Base-by-base conservation (phyloP, 495 filamentous ascomycete species). In the Talaromyces nanjingensis region DNA sequence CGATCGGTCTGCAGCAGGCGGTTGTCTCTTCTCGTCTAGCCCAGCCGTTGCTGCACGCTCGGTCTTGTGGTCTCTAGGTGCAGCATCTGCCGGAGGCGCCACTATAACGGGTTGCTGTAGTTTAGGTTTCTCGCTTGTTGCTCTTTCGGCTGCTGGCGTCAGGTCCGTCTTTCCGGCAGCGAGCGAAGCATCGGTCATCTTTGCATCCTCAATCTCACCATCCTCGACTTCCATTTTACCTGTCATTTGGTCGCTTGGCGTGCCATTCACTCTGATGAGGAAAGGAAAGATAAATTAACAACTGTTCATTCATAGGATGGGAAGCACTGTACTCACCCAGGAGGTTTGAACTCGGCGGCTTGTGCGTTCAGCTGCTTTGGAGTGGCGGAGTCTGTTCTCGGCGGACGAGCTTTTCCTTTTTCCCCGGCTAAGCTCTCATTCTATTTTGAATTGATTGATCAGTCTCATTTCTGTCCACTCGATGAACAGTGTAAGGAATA, bases 191-290 rank as follows among this genome's bases (percentile, higher is more conserved):
- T 81, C 74, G 11, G 65, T 63, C 74, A 80, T 78, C 66, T 83
- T 87, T 12, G 79, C 80, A 73, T 92, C 87, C 67, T 89, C 86
- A 34, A 91, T 89, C 68, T 93, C 90, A 25, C 89, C 90, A 74
- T 92, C 89, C 70, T 92, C 90, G 58, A 88, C 88, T 68, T 92
- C 90, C 9, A 71, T 63, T 55, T 73, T 77, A 12, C 75, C 65
- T 52, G 63, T 31, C 9, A 42, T 67, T 66, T 65, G 72, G 52
- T 66, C 68, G 33, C 70, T 74, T 20, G 68, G 65, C 64, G 71
- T 67, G 68, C 70, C 74, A 39, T 74, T 74, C 16, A 63, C 62
- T 20, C 75, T 79, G 63, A 31, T 55, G 54, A 60, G 11, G 11
- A 14, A 27, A 60, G 11, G 11, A 14, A 27, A 56, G 11, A 56